A percentile compares a stretch with the other conserved stretches of the same genome.
Conservation (phyloP, 192 early-diverging fungal species). For the Coemansia sp. region DNA sequence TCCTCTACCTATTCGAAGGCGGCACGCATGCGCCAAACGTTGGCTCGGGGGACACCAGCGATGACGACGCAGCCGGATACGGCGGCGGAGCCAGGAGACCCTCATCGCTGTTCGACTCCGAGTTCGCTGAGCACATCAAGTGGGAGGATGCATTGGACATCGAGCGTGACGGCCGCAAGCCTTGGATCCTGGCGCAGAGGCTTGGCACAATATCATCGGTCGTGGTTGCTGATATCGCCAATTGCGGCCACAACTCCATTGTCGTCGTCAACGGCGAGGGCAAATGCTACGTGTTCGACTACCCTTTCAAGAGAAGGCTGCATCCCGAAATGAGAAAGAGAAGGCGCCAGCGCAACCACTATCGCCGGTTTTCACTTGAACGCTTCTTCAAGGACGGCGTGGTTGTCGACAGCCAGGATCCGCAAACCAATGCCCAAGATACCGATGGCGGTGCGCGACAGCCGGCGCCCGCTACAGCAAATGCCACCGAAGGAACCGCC, state of each 20-base stretch:
- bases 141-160: slow-evolving; percentile 54
- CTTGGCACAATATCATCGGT: slow-evolving; percentile 54
- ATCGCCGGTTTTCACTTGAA: slow-evolving; percentile 47
- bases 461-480: background rate
- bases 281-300: slow-evolving; percentile 52
- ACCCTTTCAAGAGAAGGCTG: slow-evolving; percentile 47
- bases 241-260: slow-evolving; percentile 50
- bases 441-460: background rate
- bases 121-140: slow-evolving; percentile 33
- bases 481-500: background rate
- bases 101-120: slow-evolving; percentile 13
- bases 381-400: slow-evolving; percentile 47
- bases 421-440: background rate
- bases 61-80: slow-evolving; percentile 16
- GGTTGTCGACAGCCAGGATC: slow-evolving; percentile 12
- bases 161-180: slow-evolving; percentile 55
- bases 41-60: slow-evolving; percentile 31
- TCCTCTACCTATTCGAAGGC: slow-evolving; percentile 44
- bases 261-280: slow-evolving; percentile 53
- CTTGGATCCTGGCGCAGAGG: slow-evolving; percentile 52
- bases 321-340: slow-evolving; percentile 42
- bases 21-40: background rate
- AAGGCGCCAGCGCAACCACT: slow-evolving; percentile 47
- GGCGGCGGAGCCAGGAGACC: slow-evolving; percentile 2
- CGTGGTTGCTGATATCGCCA: slow-evolving; percentile 45